Base-by-base conservation (phyloP, 1,139 yeast species). In the Lodderomyces jiufengensis region DNA sequence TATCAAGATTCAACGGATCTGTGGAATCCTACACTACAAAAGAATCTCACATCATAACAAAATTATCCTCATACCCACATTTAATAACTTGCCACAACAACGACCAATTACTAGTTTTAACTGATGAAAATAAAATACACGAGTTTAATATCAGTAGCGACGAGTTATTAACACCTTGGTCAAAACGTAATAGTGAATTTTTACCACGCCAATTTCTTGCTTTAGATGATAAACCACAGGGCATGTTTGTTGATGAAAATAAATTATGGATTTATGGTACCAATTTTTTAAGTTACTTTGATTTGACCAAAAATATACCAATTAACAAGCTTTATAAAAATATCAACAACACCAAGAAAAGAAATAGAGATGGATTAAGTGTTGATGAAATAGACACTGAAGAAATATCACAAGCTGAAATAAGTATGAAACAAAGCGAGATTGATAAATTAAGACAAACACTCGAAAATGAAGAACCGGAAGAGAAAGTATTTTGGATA, bases 201-300 rank as follows among this genome's bases (percentile, higher is more conserved):
- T 61, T 90, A 44, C 97, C 97, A 4, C 66, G 66, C 28, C 79
- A 80, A 45, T 78, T 84, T 44, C 57, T 72, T 23, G 59, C 69
- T 6, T 65, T 77, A 40, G 77, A 73, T 22, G 94, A 84, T 44
- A 80, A 82, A 49, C 84, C 95, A 38, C 72, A 78, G 45, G 96
- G 95, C 7, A 59, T 84, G 20, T 86, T 84, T 51, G 52, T 63
- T 2, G 65, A 72, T 35, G 50, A 47, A 2, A 52, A 51, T 14
- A 60, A 55, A 39, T 65, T 84, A 20, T 90, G 97, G 97, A 59
- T 88, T 14, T 88, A 85, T 75, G 95, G 97, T 3, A 72, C 85
- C n/a, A 75, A 76, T 35, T 92, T 96, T 95, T 54, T 90, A 14
- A 76, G 84, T 7, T 84, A 74, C 54, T 73, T 92, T 36, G 92